A percentile compares a stretch with the other conserved stretches of the same genome.
Conservation (phyloP, 1,139 yeast genomes). For the Meyerozyma smithsonii region DNA sequence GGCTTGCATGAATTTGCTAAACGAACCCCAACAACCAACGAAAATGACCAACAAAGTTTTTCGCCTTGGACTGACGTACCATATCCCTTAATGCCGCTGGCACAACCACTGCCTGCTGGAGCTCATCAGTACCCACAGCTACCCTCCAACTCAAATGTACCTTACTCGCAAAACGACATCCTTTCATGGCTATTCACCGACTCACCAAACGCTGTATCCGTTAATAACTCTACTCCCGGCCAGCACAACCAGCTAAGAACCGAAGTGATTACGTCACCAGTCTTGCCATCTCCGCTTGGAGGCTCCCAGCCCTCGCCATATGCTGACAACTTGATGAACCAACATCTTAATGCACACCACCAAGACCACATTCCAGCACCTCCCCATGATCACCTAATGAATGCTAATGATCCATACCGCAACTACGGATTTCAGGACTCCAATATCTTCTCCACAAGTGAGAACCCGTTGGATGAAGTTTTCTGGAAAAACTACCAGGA, state of each 20-base stretch:
- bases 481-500: constrained; percentile 14
- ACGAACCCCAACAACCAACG: no score
- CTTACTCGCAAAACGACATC: constrained; percentile 30
- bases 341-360: background rate
- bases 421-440: constrained; percentile 25
- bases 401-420: constrained; percentile 5
- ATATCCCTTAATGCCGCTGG: no score
- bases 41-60: no score
- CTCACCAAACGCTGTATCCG: constrained; percentile 10
- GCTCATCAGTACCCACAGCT: no score
- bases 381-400: constrained; percentile 2
- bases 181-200: constrained; percentile 39
- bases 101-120: no score
- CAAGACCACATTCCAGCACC: background rate
- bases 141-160: constrained; percentile 4
- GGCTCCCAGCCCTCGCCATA: constrained; percentile 9
- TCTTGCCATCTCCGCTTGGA: constrained; percentile 11
- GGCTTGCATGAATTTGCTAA: no score
- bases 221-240: constrained; percentile 1
- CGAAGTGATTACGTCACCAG: background rate
- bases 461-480: constrained; percentile 39
- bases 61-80: no score
- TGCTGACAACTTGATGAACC: background rate
- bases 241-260: constrained; percentile 1
- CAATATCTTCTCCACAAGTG: constrained; percentile 32